A percentile compares a stretch with the other conserved stretches of the same genome.
These are phyloP conservation scores for Turritis glabra DNA, from an alignment of 345 rosid genomes.

Conservation along the genomic window DNA sequence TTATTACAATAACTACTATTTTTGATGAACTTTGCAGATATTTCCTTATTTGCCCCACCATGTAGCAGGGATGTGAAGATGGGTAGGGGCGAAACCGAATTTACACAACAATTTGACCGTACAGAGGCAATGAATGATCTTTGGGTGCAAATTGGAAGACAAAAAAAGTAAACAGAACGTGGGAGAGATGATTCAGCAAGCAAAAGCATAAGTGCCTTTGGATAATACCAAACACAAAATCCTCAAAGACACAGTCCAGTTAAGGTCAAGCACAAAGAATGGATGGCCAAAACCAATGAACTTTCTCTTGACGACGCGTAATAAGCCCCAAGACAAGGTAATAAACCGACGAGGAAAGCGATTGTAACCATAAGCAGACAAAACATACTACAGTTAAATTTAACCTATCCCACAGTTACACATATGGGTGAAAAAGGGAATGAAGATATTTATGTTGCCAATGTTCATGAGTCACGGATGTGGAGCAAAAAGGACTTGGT, in stretches of 20 bases:
- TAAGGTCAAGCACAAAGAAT: slow-evolving; percentile 18
- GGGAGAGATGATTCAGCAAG: slow-evolving; percentile 20
- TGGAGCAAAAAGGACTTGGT: not conserved
- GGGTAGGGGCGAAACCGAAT: not conserved
- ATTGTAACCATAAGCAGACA: slow-evolving; percentile 28
- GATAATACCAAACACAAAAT: slow-evolving; percentile 35
- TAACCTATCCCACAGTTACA: not conserved
- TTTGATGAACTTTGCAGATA: not conserved
- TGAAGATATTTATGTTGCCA: not conserved
- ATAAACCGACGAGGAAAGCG: slow-evolving; percentile 23
- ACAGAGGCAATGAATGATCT: not conserved
- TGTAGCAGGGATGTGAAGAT: not conserved
- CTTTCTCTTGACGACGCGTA: slow-evolving; percentile 16
- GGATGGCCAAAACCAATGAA: slow-evolving; percentile 23
- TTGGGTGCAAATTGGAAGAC: slow-evolving; percentile 25
- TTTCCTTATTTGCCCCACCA: not conserved
- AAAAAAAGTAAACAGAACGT: slow-evolving; percentile 21
- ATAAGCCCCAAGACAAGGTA: slow-evolving; percentile 20
- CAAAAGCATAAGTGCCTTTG: slow-evolving; percentile 15
- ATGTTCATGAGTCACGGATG: not conserved
- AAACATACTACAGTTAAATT: not conserved
- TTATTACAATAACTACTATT: not conserved
- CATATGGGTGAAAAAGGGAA: not conserved
- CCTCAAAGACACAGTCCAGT: slow-evolving; percentile 3
- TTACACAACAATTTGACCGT: slow-evolving; percentile 16